Conservation (phyloP, 192 early-diverging fungal genomes). For the Backusella circina region DNA sequence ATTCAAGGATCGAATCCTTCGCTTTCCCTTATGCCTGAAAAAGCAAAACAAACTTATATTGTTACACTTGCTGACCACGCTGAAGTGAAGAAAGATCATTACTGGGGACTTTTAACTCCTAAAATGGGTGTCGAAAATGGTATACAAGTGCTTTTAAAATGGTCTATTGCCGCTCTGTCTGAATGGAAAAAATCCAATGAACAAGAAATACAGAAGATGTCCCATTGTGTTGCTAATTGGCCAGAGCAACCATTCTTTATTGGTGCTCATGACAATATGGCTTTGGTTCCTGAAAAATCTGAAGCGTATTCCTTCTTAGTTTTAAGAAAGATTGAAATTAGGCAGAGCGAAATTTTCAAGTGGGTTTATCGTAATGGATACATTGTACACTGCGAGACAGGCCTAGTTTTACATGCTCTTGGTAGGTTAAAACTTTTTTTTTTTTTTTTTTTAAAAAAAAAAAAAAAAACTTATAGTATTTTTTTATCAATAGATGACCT, state of each 20-base stretch:
- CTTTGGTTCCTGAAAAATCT: slow-evolving; percentile 10
- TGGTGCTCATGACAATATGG: slow-evolving; percentile 1
- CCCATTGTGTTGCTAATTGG: slow-evolving; percentile 10
- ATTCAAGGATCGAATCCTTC: background rate
- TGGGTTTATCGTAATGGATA: slow-evolving; percentile 21
- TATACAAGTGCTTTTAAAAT: slow-evolving; percentile 7
- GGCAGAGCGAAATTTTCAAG: background rate
- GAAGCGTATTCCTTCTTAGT: slow-evolving; percentile 9
- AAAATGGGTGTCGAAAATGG: background rate
- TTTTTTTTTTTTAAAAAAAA: background rate
- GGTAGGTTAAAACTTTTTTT: no score
- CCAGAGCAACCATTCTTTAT: slow-evolving; percentile 19
- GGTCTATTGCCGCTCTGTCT: slow-evolving; percentile 2
- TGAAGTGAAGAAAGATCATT: background rate
- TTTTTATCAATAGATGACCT: slow-evolving; percentile 9
- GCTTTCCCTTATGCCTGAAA: background rate
- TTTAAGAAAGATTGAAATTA: background rate
- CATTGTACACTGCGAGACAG: no score
- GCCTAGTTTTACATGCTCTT: no score
- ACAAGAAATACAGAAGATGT: slow-evolving; percentile 4
- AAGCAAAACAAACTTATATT: background rate
- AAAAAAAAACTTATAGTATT: background rate
- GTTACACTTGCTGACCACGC: background rate
- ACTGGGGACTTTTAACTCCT: slow-evolving; percentile 27
- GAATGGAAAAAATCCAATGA: slow-evolving; percentile 6